A percentile compares a stretch with the other conserved stretches of the same genome.
phyloP scores from a whole-genome alignment of 306 rosid species.

The Inga oerstediana region DNA sequence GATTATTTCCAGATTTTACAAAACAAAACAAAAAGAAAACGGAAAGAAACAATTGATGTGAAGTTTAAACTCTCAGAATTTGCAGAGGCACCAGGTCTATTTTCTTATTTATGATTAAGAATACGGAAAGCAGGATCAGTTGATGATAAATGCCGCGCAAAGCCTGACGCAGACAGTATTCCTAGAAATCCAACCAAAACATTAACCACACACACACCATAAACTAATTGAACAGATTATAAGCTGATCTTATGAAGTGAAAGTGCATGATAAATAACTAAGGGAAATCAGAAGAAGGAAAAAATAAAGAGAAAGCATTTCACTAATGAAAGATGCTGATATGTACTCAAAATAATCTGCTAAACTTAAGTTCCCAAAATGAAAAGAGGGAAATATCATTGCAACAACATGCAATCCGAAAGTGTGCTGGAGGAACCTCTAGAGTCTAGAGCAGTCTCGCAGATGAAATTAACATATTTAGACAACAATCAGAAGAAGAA shows the following conservation, averaged over 20 bases:
- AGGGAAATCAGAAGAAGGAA: neutral
- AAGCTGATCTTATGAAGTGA: neutral
- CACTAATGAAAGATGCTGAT: neutral
- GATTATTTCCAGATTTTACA: neutral
- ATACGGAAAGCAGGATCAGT: neutral
- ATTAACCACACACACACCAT: too few species aligned
- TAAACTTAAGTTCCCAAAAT: slow-evolving; percentile 13
- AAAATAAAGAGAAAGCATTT: neutral
- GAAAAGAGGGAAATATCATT: neutral
- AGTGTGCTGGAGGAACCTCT: neutral
- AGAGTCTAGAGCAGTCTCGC: neutral
- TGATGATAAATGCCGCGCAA: neutral
- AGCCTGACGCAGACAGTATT: neutral
- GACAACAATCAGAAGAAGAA: neutral
- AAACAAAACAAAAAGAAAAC: neutral
- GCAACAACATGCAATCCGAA: neutral
- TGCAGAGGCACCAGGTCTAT: neutral
- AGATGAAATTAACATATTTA: neutral
- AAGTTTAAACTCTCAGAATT: slow-evolving; percentile 1
- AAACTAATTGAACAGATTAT: slow-evolving; percentile 2
- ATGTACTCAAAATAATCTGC: slow-evolving; percentile 8
- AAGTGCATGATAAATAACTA: neutral
- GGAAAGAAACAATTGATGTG: neutral
- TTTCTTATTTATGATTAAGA: neutral
- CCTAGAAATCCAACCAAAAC: slow-evolving; percentile 1